Evolutionary conservation across 1,284 basidiomycete species (phyloP).

Genomic region (Ustanciosporium gigantosporum): DNA sequence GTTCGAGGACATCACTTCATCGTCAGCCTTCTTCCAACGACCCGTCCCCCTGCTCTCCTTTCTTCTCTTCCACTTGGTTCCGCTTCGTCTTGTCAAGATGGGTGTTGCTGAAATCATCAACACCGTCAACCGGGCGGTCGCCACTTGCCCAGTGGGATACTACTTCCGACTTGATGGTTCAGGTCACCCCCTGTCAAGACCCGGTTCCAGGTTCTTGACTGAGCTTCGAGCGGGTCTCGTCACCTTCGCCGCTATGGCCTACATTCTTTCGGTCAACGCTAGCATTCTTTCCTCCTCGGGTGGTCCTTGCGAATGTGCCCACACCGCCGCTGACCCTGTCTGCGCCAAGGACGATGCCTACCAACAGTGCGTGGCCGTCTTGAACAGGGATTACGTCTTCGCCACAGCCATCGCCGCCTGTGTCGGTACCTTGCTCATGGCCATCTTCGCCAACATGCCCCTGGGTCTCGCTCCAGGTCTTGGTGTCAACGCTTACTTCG

Average conservation of each 20-base stretch:
- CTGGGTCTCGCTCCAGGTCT: constrained; percentile 68
- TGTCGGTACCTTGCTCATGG: constrained; percentile 79
- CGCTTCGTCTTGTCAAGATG: constrained; percentile 8
- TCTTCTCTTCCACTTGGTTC: no score
- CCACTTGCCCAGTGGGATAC: constrained; percentile 72
- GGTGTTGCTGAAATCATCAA: constrained; percentile 19
- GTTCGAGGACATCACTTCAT: no score
- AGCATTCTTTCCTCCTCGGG: constrained; percentile 76
- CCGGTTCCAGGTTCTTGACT: constrained; percentile 71
- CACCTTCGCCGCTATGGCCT: constrained; percentile 59
- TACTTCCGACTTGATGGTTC: constrained; percentile 84
- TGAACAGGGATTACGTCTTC: constrained; percentile 60
- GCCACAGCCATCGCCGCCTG: constrained; percentile 76
- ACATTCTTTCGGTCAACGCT: constrained; percentile 68
- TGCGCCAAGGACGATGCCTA: constrained; percentile 69
- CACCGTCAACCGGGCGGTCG: constrained; percentile 65
- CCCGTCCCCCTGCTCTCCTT: no score
- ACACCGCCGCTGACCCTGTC: constrained; percentile 60
- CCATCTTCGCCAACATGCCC: constrained; percentile 79
- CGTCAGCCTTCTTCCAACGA: no score
- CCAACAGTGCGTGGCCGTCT: constrained; percentile 52
- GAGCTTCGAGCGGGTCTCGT: constrained; percentile 58
- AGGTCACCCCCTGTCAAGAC: constrained; percentile 74
- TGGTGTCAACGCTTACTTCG: constrained; percentile 81
- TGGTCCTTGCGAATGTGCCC: constrained; percentile 76